These are phyloP conservation scores for Coemansia sp. DNA, from an alignment of 192 early-diverging fungal genomes.

Conservation along the genomic window DNA sequence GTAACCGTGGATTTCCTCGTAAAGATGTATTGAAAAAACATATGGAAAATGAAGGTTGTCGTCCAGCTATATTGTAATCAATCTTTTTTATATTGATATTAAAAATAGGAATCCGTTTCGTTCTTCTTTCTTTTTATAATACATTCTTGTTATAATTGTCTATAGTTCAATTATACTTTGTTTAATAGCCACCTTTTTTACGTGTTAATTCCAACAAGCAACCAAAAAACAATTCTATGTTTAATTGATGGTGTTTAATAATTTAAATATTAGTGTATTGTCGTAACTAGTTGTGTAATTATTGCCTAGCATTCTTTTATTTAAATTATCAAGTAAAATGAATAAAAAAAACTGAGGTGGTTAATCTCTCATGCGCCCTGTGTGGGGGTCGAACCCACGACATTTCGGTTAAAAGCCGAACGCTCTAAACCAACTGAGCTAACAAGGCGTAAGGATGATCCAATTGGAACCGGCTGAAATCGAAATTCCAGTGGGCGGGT, in stretches of 20 bases:
- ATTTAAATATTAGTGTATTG: no score
- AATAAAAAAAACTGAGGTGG: background rate
- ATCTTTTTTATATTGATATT: background rate
- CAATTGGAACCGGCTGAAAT: background rate
- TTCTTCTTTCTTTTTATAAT: background rate
- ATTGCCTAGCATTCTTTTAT: background rate
- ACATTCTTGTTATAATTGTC: background rate
- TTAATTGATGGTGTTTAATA: no score
- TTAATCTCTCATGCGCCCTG: background rate
- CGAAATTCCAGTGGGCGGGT: background rate
- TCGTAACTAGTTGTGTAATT: no score
- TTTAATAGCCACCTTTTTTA: no score
- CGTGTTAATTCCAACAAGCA: no score
- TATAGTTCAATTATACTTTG: background rate
- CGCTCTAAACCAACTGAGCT: conserved; percentile 16
- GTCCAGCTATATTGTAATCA: background rate
- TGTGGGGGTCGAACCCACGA: conserved; percentile 15
- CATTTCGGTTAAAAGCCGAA: conserved; percentile 18
- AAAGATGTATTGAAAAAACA: conserved; percentile 50
- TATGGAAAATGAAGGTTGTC: conserved; percentile 15
- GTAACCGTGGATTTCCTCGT: conserved; percentile 43
- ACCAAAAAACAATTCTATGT: no score
- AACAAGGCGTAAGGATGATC: background rate
- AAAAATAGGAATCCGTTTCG: background rate
- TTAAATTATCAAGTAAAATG: background rate